These are phyloP conservation scores for Dalbergia cochinchinensis DNA, from an alignment of 306 rosid genomes.

Conservation along the genomic window DNA sequence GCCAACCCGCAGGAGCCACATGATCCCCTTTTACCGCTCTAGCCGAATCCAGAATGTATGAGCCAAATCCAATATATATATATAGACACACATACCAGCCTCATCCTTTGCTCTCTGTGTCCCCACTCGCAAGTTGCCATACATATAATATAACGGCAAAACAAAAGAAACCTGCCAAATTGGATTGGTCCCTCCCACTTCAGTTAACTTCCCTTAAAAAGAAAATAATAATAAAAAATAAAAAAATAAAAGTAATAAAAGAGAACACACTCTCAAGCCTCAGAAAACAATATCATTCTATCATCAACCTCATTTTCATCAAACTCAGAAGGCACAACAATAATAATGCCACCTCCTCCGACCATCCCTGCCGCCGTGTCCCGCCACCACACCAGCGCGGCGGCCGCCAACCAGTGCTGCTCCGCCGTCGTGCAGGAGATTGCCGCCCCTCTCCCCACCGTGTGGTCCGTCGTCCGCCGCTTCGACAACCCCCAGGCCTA, in stretches of 20 bases:
- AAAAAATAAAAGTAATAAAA: neutral
- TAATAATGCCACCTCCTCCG: slow-evolving; percentile 59
- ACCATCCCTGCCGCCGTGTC: slow-evolving; percentile 70
- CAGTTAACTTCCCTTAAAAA: neutral
- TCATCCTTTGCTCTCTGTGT: too few species aligned
- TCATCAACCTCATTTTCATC: neutral
- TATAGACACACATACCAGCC: too few species aligned
- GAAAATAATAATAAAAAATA: too few species aligned
- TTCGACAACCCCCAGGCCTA: slow-evolving; percentile 97
- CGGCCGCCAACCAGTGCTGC: slow-evolving; percentile 73
- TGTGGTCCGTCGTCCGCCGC: slow-evolving; percentile 95
- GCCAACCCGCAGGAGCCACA: too few species aligned
- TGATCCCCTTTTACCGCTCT: too few species aligned
- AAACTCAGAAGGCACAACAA: neutral
- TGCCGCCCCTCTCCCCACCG: slow-evolving; percentile 80
- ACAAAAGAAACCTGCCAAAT: neutral
- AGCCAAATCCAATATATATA: too few species aligned
- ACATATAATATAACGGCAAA: too few species aligned
- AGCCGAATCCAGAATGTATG: too few species aligned
- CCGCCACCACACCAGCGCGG: slow-evolving; percentile 65
- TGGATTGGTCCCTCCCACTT: slow-evolving; percentile 9
- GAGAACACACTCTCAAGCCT: neutral
- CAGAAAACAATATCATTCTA: neutral
- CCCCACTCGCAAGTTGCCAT: too few species aligned
- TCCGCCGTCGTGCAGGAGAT: slow-evolving; percentile 85